Base-by-base conservation (phyloP, 371 early-diverging fungal genomes). In the Saksenaea oblongispora region DNA sequence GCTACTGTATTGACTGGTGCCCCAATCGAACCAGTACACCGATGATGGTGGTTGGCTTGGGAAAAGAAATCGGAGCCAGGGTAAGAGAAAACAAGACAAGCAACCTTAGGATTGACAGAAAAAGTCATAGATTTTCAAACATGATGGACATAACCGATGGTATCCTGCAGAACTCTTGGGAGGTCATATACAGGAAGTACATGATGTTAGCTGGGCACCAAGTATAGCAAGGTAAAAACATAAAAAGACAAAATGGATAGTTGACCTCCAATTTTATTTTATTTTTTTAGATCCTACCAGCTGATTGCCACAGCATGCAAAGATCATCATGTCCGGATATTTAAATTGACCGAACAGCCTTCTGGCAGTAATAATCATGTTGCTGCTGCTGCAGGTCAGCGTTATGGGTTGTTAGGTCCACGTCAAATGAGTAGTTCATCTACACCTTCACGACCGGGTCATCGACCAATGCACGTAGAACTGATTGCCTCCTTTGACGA, bases 261-360 rank as follows among this genome's bases (percentile, higher is more conserved):
- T n/a, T 64, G 7, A 9, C 18, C 13, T 22, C 58, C n/a, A n/a
- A n/a, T n/a, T 69, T 56, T 59, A 31, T 31, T 31, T 69, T 56
- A 59, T 65, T 28, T 51, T 37, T 54, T 57, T 63, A 82, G 90
- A 80, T 80, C 86, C 0, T 96, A 94, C 72, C 94, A 97, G 58
- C 75, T 96, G 65, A 93, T 97, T 57, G 98, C 98, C 9, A 96
- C 97, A 0, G 95, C 92, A 1, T 92, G 88, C 68, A 91, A 91
- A 61, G 97, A 97, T 70, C 86, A 87, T 53, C 79, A 83, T 59
- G 93, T 97, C 5, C 88, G 96, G 55, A 92, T 97, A 47, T 97
- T 80, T 79, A 91, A 91, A 73, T 62, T 95, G 34, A 83, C 85
- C 24, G 88, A 89, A 63, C 73, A 44, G 59, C 64, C 56, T 42